Evolutionary conservation across 192 early-diverging fungal genomes (phyloP), one percentile per base, ranked within the genome.

Genomic region (Obelidium mucronatum): DNA sequence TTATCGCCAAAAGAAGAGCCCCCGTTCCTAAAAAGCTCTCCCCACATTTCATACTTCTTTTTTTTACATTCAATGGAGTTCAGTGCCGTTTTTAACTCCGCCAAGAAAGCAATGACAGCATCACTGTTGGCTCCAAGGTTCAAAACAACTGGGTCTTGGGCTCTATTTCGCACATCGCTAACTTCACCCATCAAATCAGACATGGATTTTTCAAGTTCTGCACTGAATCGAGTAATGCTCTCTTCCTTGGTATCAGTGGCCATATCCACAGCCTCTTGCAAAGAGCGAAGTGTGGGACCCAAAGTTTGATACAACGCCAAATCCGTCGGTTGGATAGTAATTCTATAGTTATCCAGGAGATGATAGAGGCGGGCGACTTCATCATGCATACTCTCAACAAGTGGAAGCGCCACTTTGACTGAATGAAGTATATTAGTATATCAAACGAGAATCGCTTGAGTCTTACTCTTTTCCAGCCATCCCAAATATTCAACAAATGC

Each of bases 401-500:
- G 51, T 13, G 65, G 66, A 69, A 88, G 72, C 1, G 83, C 82
- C 26, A 67, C 58, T 54, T 84, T 80, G 40, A 90, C 89, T 89
- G 40, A 26, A 65, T 39, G 2, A 0, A 73, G 33, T 40, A 28
- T 35, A 0, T 40, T 0, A 75, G 52, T 11, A 36, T n/a, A 62
- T 60, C 1, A 3, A 34, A 33, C 36, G 35, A 40, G 59, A 37
- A 36, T 36, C 4, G 26, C 22, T 81, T 81, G 34, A 31, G 40
- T n/a, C 48, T 53, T 75, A 87, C 85, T 79, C 75, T 82, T 84
- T 55, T 90, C 89, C 19, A 90, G 82, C 83, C 86, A 89, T 33
- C 78, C 84, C 19, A 90, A 70, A 69, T 90, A 90, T 64, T 90
- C 89, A 33, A 90, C 89, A 79, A 89, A 90, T 28, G 75, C 81